Conservation (phyloP, 352 stramenopile genomes). For the Globisporangium megalacanthum region DNA sequence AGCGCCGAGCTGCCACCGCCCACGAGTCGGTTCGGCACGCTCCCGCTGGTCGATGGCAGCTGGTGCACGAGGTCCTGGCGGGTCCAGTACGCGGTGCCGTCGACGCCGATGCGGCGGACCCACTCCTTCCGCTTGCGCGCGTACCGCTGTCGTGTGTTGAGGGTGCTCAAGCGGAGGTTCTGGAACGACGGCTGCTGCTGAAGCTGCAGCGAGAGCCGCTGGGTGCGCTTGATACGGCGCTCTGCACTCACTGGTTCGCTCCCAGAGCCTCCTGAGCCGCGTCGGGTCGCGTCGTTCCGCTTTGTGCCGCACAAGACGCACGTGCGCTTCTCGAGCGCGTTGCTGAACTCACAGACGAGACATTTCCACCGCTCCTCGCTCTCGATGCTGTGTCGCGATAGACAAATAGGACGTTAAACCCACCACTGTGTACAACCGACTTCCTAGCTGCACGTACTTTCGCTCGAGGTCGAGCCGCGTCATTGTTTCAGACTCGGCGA, state of each 20-base stretch:
- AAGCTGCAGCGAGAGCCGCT: conserved; percentile 14
- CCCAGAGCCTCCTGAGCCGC: conserved; percentile 15
- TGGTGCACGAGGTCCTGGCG: conserved; percentile 1
- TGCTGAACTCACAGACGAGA: conserved; percentile 74
- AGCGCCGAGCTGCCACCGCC: neutral
- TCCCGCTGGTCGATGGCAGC: neutral
- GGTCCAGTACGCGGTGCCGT: conserved; percentile 75
- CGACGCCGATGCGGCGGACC: conserved; percentile 51
- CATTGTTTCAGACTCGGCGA: conserved; percentile 50
- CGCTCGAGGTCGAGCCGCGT: conserved; percentile 73
- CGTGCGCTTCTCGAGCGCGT: conserved; percentile 47
- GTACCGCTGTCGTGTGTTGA: conserved; percentile 76
- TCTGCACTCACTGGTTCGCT: conserved; percentile 3
- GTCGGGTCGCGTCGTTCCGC: conserved; percentile 24
- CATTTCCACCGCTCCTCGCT: conserved; percentile 73
- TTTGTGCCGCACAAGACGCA: conserved; percentile 76
- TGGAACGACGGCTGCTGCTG: conserved; percentile 16
- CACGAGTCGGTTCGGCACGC: neutral
- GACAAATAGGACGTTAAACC: too few species aligned
- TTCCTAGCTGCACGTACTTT: conserved; percentile 27
- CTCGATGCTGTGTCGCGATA: conserved; percentile 21
- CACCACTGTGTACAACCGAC: neutral
- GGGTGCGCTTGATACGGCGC: conserved; percentile 17
- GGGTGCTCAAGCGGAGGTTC: conserved; percentile 41
- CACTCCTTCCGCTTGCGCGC: conserved; percentile 77